Evolutionary conservation across 1,284 basidiomycete species (phyloP), one percentile per base, ranked within the genome.

Genomic region (Clitocybe nebularis): DNA sequence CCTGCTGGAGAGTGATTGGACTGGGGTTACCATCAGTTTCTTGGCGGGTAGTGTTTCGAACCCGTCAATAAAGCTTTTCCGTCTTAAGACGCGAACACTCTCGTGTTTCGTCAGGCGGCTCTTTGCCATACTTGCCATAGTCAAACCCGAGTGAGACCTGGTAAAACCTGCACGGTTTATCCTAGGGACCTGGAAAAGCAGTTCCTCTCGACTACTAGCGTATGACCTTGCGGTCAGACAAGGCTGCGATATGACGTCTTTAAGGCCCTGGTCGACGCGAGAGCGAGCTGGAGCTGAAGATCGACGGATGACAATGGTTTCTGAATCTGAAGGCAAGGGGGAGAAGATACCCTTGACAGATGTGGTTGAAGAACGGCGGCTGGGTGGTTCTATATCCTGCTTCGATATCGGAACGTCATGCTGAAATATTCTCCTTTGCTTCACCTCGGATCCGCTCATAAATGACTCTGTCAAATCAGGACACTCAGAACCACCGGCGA

Each of bases 221-320:
- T 81, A 72, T 24, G 72, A 68, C 23, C 82, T 72, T n/a, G 79
- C 81, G 6, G 70, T 71, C 28, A 80, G 57, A 47, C 82, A 81
- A 13, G 70, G 66, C 45, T 79, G 73, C 8, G 85, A 86, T 49
- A 81, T 74, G 36, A 89, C 77, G 49, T 89, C 86, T 39, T 74
- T 70, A 13, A 89, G 63, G 9, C 75, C 79, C 34, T 77, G 73
- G 50, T 89, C 85, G 24, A 86, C 77, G 37, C 77, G 74, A 20
- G 78, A 71, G 14, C 90, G 80, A 22, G 83, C 79, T 23, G 77
- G 70, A 10, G 75, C 66, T 5, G 88, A 84, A 6, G 81, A 79
- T 6, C 89, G 80, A 22, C 81, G 75, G 41, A 89, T 77, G 26
- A 85, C 68, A 36, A 88, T 74, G 3, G 77, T 79, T 19, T 79